These are phyloP conservation scores for Pinus taeda DNA, from an alignment of 75 land plant genomes.

Conservation along the genomic window DNA sequence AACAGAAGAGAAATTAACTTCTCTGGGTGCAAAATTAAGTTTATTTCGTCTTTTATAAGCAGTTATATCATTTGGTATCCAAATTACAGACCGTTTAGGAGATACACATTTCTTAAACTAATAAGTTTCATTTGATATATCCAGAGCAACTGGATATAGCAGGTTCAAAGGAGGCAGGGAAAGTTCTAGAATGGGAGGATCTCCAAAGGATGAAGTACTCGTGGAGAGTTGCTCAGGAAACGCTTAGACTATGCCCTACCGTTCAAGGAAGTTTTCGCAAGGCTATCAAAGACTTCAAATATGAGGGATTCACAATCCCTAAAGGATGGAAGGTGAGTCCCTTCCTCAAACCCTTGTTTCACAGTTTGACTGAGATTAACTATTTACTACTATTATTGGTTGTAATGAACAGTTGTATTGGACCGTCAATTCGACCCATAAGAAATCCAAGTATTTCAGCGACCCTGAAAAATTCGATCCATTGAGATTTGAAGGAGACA, in stretches of 20 bases:
- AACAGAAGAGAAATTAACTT: too few relatives aligned
- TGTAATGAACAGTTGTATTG: slow-evolving; percentile 33
- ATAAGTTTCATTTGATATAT: slow-evolving; percentile 39
- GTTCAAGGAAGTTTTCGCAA: slow-evolving; percentile 12
- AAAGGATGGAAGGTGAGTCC: slow-evolving; percentile 38
- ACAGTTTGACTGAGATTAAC: neutral
- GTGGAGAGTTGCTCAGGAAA: slow-evolving; percentile 33
- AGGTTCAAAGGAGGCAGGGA: neutral
- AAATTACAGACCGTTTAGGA: too few relatives aligned
- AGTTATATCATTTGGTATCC: slow-evolving; percentile 1
- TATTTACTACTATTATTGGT: neutral
- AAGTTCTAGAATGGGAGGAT: slow-evolving; percentile 8
- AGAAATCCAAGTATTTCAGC: slow-evolving; percentile 23
- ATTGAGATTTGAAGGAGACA: slow-evolving; percentile 31
- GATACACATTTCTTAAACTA: slow-evolving; percentile 27
- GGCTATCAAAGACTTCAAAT: slow-evolving; percentile 19
- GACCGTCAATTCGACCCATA: slow-evolving; percentile 28
- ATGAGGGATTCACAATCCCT: slow-evolving; percentile 22
- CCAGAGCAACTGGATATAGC: too few relatives aligned
- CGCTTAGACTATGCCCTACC: slow-evolving; percentile 19
- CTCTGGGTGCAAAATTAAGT: too few relatives aligned
- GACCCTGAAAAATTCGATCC: slow-evolving; percentile 50
- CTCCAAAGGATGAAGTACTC: slow-evolving; percentile 22
- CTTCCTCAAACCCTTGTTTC: too few relatives aligned
- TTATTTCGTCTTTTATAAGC: too few relatives aligned